Base-by-base conservation (phyloP, 345 rosid species). In the Eucalyptus polybractea region DNA sequence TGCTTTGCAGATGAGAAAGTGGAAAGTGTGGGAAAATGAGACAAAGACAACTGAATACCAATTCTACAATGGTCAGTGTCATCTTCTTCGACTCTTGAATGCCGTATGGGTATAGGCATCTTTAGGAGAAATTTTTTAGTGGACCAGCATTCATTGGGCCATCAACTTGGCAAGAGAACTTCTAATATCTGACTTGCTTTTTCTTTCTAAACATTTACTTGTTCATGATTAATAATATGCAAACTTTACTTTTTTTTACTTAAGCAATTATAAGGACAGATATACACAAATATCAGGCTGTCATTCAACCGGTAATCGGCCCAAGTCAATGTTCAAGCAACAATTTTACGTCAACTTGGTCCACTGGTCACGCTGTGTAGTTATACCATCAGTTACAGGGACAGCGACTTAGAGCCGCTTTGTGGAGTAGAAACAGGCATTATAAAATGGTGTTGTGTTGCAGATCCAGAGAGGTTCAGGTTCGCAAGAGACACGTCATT, bases 381-480 rank as follows among this genome's bases (percentile, higher is more conserved):
- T 76, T 76, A 19, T 76, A 22, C 83, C 3, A 7, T 76, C 27
- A 37, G 83, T 21, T 76, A 76, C 24, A 76, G 15, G 83, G 22
- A 37, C 27, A 11, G 47, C 27, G 24, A 21, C 27, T 76, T 76
- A 37, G 27, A 76, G 47, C 83, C 27, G 8, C 27, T 86, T 27
- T 17, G 33, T 86, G 53, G 53, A 47, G 15, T 47, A 47, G 22
- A 45, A 86, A 86, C 29, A 15, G 25, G 56, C 33, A 45, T 27
- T 86, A 14, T 37, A 37, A 76, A 76, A 19, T 76, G 83, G 7
- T 37, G 83, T 53, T 19, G 45, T 87, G 72, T 60, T 91, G 72
- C 90, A 98, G 99, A 98, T 93, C 99, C 99, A 19, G 97, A 98
- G 93, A 96, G 99, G 91, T 98, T 98, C 91, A 93, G 99, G 89